These are phyloP conservation scores for Glebionis coronaria DNA, from an alignment of 129 eudicot species.

Conservation along the genomic window DNA sequence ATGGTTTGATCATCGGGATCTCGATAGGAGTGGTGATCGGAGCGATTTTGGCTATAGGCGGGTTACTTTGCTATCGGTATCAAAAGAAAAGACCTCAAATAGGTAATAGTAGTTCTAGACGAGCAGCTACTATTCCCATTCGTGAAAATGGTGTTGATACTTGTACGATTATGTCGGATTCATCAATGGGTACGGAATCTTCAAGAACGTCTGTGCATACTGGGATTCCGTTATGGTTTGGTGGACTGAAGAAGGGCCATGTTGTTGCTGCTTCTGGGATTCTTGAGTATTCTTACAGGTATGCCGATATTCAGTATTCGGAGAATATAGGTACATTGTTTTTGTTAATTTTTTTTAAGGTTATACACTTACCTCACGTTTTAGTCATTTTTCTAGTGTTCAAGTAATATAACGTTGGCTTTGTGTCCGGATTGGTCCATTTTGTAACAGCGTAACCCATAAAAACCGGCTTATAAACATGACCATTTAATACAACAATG, in stretches of 20 bases:
- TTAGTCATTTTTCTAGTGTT: too few species aligned
- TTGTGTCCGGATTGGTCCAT: too few species aligned
- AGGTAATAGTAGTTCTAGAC: conserved; percentile 82
- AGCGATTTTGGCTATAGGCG: conserved; percentile 54
- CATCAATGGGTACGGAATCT: conserved; percentile 77
- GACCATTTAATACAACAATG: too few species aligned
- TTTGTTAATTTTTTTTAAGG: too few species aligned
- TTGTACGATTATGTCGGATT: conserved; percentile 74
- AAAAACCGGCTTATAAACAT: too few species aligned
- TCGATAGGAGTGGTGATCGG: conserved; percentile 97
- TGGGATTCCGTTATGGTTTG: conserved; percentile 58
- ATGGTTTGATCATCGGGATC: conserved; percentile 77
- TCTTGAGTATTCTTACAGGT: conserved; percentile 87
- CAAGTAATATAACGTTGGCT: too few species aligned
- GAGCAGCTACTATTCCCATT: conserved; percentile 73
- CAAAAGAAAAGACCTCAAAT: conserved; percentile 72
- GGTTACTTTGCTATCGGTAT: conserved; percentile 64
- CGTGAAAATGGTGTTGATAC: conserved; percentile 87
- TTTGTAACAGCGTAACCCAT: too few species aligned
- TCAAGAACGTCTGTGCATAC: conserved; percentile 51
- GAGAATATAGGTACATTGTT: too few species aligned
- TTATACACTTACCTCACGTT: too few species aligned
- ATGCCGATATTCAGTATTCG: conserved; percentile 18
- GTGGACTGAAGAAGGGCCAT: conserved; percentile 63
- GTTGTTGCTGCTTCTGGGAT: conserved; percentile 88